A percentile compares a stretch with the other conserved stretches of the same genome.
These are phyloP conservation scores for Pulveroboletus sp. DNA, from an alignment of 768 basidiomycete species.

Conservation along the genomic window DNA sequence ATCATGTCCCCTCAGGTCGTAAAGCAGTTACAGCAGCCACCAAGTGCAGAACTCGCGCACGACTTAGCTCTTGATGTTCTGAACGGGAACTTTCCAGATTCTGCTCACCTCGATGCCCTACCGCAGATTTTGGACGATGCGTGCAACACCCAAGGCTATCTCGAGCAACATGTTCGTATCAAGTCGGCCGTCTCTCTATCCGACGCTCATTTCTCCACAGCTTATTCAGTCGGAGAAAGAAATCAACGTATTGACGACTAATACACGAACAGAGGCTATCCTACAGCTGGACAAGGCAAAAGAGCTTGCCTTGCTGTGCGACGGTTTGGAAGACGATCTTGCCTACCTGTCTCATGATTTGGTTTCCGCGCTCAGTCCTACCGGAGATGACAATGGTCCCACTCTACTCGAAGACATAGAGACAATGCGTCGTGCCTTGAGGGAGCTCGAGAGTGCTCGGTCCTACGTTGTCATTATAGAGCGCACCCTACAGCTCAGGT, in stretches of 20 bases:
- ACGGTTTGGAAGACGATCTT: conserved; percentile 75
- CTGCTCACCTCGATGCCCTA: conserved; percentile 48
- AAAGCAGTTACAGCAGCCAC: conserved; percentile 44
- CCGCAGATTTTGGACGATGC: conserved; percentile 42
- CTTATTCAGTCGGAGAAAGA: conserved; percentile 47
- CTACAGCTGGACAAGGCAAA: conserved; percentile 59
- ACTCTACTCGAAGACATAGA: conserved; percentile 83
- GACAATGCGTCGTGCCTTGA: conserved; percentile 67
- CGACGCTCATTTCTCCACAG: conserved; percentile 42
- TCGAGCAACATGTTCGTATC: conserved; percentile 43
- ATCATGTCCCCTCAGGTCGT: conserved; percentile 39
- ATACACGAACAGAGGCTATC: conserved; percentile 45
- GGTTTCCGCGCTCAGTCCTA: conserved; percentile 44
- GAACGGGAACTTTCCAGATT: conserved; percentile 42
- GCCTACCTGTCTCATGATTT: conserved; percentile 61
- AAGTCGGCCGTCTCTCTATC: conserved; percentile 11
- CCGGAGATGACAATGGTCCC: conserved; percentile 42
- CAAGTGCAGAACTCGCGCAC: conserved; percentile 40
- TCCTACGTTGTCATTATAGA: conserved; percentile 74
- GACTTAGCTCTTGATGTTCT: conserved; percentile 33
- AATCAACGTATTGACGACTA: conserved; percentile 42
- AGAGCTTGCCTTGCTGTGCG: conserved; percentile 69
- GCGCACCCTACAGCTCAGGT: conserved; percentile 71
- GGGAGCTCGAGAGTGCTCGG: conserved; percentile 71
- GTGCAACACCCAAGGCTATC: conserved; percentile 34